Percentiles rank a stretch among this genome's conserved stretches.
Conservation (phyloP, 2,329 filamentous ascomycete species). For the Apiospora saccharicola region DNA sequence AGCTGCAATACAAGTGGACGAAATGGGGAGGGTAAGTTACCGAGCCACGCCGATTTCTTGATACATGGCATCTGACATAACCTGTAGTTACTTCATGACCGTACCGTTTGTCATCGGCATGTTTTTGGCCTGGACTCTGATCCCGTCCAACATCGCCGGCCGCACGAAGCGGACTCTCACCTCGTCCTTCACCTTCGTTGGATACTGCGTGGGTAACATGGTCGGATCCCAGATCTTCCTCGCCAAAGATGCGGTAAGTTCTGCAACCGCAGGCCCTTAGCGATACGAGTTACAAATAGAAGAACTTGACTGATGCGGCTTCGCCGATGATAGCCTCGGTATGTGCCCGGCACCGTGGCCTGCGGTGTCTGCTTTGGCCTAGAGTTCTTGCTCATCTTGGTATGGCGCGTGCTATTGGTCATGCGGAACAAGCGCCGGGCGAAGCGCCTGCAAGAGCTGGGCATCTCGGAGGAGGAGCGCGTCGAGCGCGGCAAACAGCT, state of each 20-base stretch:
- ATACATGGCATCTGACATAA: not conserved
- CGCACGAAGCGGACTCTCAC: constrained; percentile 46
- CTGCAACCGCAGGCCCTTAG: too few relatives aligned
- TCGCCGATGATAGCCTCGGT: constrained; percentile 43
- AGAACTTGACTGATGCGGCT: not conserved
- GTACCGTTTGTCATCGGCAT: constrained; percentile 43
- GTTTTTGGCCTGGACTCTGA: constrained; percentile 46
- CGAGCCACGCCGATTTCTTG: not conserved
- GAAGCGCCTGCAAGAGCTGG: constrained; percentile 38
- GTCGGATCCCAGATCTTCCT: constrained; percentile 55
- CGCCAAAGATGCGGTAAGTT: constrained; percentile 48
- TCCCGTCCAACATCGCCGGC: constrained; percentile 54
- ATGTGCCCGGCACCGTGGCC: constrained; percentile 50
- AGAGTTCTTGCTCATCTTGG: constrained; percentile 46
- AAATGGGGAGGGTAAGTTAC: constrained; percentile 45
- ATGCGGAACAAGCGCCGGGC: constrained; percentile 48
- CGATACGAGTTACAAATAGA: not conserved
- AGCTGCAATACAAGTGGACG: constrained; percentile 44
- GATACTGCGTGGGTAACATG: constrained; percentile 49
- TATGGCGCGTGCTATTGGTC: constrained; percentile 50
- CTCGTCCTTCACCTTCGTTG: constrained; percentile 29
- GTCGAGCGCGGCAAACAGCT: constrained; percentile 41
- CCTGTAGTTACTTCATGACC: constrained; percentile 43
- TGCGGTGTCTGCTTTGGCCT: constrained; percentile 49
- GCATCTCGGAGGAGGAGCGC: constrained; percentile 45